Evolutionary conservation across 352 stramenopile species (phyloP).

Genomic region (Phytopythium vexans): DNA sequence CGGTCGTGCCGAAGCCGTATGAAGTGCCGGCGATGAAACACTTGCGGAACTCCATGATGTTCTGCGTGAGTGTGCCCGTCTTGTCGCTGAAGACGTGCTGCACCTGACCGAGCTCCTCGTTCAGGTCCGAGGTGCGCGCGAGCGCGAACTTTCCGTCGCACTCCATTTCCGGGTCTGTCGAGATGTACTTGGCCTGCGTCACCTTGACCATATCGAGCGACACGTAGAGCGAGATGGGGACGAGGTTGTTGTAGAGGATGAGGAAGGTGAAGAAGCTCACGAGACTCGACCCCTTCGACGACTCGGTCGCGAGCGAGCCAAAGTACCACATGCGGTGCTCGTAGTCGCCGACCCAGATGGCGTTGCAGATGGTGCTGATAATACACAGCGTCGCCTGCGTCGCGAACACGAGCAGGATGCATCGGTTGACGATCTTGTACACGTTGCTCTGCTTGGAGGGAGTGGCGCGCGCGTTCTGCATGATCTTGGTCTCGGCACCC

Average conservation of each 20-base stretch:
- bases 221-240: slow-evolving; percentile 98
- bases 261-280: slow-evolving; percentile 94
- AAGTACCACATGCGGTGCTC: slow-evolving; percentile 49
- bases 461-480: slow-evolving; percentile 66
- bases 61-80: slow-evolving; percentile 98
- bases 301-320: slow-evolving; percentile 9
- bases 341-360: slow-evolving; percentile 42
- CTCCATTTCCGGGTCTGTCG: slow-evolving; percentile 68
- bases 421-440: slow-evolving; percentile 65
- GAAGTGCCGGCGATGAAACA: slow-evolving; percentile 81
- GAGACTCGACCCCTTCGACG: slow-evolving; percentile 24
- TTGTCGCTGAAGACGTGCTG: slow-evolving; percentile 99
- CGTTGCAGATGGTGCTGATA: slow-evolving; percentile 61
- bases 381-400: slow-evolving; percentile 57
- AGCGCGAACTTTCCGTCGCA: slow-evolving; percentile 83
- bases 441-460: slow-evolving; percentile 76
- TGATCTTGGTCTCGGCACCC: slow-evolving; percentile 85
- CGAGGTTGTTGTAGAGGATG: slow-evolving; percentile 95
- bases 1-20: slow-evolving; percentile 83
- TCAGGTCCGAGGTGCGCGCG: slow-evolving; percentile 87
- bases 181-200: slow-evolving; percentile 71
- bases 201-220: slow-evolving; percentile 94
- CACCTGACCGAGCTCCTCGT: slow-evolving; percentile 93
- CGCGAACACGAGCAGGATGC: slow-evolving; percentile 66
- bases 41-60: slow-evolving; percentile 97